phyloP scores from a whole-genome alignment of 441 rosid species.

The Jatropha podagrica region DNA sequence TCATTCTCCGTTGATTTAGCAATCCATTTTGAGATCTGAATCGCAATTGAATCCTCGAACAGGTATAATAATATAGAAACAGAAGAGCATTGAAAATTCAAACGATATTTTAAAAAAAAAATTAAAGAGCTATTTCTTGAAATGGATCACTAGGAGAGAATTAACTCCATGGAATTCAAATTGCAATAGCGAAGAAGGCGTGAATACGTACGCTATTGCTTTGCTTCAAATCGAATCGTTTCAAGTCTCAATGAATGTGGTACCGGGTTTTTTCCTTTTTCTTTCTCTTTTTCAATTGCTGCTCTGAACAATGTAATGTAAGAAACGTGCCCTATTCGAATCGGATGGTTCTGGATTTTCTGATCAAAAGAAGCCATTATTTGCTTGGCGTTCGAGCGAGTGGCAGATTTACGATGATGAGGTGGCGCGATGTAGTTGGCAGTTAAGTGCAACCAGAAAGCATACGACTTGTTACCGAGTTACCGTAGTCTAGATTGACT shows the following conservation, averaged over 20 bases:
- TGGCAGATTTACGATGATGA: neutral
- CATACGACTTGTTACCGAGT: too few relatives aligned
- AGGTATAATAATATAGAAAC: neutral
- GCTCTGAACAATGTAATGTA: neutral
- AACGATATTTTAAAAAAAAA: neutral
- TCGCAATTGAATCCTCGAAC: neutral
- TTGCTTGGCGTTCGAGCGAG: neutral
- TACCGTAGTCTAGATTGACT: too few relatives aligned
- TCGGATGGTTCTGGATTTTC: neutral
- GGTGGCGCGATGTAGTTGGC: neutral
- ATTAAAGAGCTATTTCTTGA: neutral
- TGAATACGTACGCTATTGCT: neutral
- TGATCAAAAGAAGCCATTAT: neutral
- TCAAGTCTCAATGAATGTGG: neutral
- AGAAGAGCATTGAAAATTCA: neutral
- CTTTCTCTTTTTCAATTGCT: neutral
- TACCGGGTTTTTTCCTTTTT: neutral
- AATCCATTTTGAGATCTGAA: neutral
- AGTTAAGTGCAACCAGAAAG: too few relatives aligned
- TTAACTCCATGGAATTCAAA: neutral
- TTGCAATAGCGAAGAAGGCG: neutral
- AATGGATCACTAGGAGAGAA: neutral
- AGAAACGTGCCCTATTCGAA: neutral
- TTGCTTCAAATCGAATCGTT: slow-evolving; percentile 5
- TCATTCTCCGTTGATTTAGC: neutral